Evolutionary conservation across 78 protist species (phyloP).

Genomic region (Polysphondylium violaceum): DNA sequence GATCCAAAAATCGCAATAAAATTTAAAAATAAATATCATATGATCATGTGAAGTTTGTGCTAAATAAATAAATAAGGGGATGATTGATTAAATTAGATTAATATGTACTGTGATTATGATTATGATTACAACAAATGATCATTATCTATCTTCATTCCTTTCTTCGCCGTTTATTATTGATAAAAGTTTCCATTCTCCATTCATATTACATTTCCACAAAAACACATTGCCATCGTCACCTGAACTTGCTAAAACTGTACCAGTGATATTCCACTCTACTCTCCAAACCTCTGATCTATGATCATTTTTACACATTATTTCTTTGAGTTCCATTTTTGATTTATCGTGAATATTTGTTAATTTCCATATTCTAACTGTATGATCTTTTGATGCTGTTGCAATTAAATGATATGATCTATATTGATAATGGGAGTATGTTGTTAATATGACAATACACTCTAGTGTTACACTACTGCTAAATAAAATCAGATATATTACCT

Average conservation of each 20-base stretch:
- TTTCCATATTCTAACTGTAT: constrained; percentile 77
- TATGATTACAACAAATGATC: background rate
- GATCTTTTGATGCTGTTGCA: constrained; percentile 89
- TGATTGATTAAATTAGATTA: background rate
- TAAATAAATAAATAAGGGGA: background rate
- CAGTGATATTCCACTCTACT: constrained; percentile 94
- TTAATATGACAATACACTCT: background rate
- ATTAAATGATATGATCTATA: constrained; percentile 79
- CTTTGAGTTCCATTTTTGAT: constrained; percentile 50
- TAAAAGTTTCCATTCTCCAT: constrained; percentile 81
- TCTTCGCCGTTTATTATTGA: constrained; percentile 56
- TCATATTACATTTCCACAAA: constrained; percentile 84
- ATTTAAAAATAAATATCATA: constrained; percentile 2
- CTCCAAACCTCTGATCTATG: constrained; percentile 82
- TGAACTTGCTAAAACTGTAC: constrained; percentile 93
- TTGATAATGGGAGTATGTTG: background rate
- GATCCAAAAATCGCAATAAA: no score
- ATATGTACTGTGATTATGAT: background rate
- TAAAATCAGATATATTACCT: no score
- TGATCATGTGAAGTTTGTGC: background rate
- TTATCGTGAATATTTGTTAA: constrained; percentile 11
- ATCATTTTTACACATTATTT: constrained; percentile 19
- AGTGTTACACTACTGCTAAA: no score
- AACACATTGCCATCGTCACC: constrained; percentile 94
- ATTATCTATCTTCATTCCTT: constrained; percentile 15